These are phyloP conservation scores for Phoma sp. DNA, from an alignment of 2,329 filamentous ascomycete species.

Conservation along the genomic window DNA sequence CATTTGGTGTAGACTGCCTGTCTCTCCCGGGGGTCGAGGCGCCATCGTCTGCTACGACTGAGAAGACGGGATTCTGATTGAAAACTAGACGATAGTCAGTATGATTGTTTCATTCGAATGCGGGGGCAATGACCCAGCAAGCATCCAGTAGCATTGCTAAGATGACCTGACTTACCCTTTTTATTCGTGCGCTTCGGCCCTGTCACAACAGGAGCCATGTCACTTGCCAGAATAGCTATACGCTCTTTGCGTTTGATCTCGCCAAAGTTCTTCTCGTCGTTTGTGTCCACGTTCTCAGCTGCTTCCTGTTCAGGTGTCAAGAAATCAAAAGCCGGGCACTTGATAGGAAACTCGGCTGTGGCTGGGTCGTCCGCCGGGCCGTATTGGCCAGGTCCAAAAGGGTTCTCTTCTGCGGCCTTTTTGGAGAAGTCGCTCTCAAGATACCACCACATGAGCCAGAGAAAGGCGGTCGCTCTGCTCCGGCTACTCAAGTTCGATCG, in stretches of 20 bases:
- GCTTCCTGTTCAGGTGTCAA: constrained; percentile 70
- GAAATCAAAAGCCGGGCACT: constrained; percentile 69
- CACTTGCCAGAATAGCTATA: constrained; percentile 73
- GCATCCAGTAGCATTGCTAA: no score
- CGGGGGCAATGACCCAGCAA: no score
- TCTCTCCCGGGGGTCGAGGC: constrained; percentile 48
- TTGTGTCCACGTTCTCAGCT: constrained; percentile 75
- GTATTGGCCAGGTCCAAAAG: constrained; percentile 71
- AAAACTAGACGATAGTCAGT: constrained; percentile 35
- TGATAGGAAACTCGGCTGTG: constrained; percentile 56
- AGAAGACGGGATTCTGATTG: constrained; percentile 51
- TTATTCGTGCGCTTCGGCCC: constrained; percentile 58
- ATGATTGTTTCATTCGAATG: no score
- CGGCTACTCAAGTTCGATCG: constrained; percentile 79
- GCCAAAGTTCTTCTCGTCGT: constrained; percentile 73
- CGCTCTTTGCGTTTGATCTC: constrained; percentile 75
- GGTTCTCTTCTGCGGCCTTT: constrained; percentile 86
- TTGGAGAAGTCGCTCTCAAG: constrained; percentile 93
- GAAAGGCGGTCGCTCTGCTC: constrained; percentile 84
- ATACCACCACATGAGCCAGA: constrained; percentile 99
- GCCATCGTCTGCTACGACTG: constrained; percentile 48
- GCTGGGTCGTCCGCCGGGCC: constrained; percentile 42
- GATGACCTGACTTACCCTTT: constrained; percentile 44
- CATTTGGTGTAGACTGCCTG: constrained; percentile 48
- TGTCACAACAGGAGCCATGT: constrained; percentile 70